Evolutionary conservation across 2,329 filamentous ascomycete genomes (phyloP).

Genomic region (Microcyclosporella mali): DNA sequence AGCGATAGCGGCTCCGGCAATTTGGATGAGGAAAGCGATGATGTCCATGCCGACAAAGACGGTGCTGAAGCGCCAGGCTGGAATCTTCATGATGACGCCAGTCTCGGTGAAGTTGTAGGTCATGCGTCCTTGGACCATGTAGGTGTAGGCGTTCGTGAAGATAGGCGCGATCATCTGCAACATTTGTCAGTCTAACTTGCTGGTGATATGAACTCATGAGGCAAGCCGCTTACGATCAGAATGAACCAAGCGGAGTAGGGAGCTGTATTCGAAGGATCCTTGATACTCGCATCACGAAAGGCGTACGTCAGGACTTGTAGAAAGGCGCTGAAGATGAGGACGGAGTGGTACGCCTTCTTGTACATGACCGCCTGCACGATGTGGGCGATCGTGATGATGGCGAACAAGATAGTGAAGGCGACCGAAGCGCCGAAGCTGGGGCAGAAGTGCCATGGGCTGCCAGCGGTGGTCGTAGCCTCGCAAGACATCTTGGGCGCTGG

Average conservation of each 20-base stretch:
- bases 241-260: constrained; percentile 1
- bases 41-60: constrained; percentile 44
- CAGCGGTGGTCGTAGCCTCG: background rate
- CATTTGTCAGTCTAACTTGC: too few species aligned
- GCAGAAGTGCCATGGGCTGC: background rate
- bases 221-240: background rate
- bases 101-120: constrained; percentile 15
- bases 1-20: constrained; percentile 34
- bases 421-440: background rate
- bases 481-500: background rate
- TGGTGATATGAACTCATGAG: background rate
- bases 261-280: background rate
- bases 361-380: background rate
- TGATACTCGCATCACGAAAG: background rate
- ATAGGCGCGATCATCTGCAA: constrained; percentile 11
- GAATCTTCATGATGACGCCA: constrained; percentile 7
- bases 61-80: constrained; percentile 13
- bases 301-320: background rate
- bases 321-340: background rate
- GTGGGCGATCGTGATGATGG: background rate
- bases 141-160: constrained; percentile 44
- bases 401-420: background rate
- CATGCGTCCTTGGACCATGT: constrained; percentile 24
- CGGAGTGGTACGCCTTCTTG: background rate
- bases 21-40: constrained; percentile 42